These are phyloP conservation scores for Drechslerella coelobrocha DNA, from an alignment of 2,329 filamentous ascomycete species.

Conservation along the genomic window DNA sequence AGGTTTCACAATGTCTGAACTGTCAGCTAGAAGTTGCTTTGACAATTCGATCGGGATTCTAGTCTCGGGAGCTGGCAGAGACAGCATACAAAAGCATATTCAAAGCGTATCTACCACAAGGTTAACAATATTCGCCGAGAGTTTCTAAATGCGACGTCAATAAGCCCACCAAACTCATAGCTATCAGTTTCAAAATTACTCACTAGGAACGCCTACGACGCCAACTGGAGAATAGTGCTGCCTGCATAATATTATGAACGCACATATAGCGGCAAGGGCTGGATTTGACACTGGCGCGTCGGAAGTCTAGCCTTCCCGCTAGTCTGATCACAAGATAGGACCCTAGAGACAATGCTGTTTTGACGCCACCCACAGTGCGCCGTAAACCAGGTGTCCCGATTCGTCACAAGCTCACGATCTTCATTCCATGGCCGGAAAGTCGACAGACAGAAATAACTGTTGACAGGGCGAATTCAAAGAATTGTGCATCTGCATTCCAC, in stretches of 20 bases:
- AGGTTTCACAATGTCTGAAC: constrained; percentile 24
- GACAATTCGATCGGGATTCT: constrained; percentile 13
- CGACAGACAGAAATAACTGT: background rate
- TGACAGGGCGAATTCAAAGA: background rate
- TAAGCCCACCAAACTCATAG: no score
- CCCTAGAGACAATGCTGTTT: no score
- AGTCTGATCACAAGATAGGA: background rate
- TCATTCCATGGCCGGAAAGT: background rate
- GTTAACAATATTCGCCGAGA: no score
- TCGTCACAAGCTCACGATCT: no score
- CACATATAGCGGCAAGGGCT: background rate
- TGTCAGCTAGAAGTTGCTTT: constrained; percentile 9
- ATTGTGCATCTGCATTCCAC: background rate
- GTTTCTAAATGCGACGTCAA: no score
- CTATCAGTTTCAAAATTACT: no score
- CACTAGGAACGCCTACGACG: no score
- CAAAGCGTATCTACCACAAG: no score
- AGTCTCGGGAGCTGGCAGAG: background rate
- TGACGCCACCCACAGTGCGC: no score
- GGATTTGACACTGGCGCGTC: background rate
- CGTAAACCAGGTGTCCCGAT: no score
- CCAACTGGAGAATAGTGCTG: no score
- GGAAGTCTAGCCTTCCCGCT: background rate
- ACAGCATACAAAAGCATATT: background rate
- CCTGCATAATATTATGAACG: no score